Base-by-base conservation (phyloP, 2,329 filamentous ascomycete genomes). In the Raffaelea albimanens region DNA sequence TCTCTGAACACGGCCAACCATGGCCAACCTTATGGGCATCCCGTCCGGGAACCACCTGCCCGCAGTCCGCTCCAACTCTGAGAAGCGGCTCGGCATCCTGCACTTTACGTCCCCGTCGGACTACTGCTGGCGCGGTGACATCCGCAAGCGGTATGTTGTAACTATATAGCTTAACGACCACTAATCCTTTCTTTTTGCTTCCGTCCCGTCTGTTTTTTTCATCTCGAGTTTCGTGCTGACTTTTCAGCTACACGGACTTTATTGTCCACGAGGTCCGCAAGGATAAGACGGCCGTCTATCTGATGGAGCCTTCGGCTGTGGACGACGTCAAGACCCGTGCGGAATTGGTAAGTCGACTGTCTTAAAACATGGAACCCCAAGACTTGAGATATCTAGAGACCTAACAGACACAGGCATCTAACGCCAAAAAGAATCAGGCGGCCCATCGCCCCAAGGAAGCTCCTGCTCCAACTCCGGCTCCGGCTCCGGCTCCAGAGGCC, bases 221-320 rank as follows among this genome's bases (percentile, higher is more conserved):
- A n/a, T n/a, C n/a, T n/a, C n/a, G n/a, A n/a, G n/a, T n/a, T n/a
- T n/a, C n/a, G n/a, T n/a, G n/a, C n/a, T n/a, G n/a, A n/a, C n/a
- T 14, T 8, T 41, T 11, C 23, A 80, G 87, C 55, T 96, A 90
- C 64, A 91, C 89, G 4, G 90, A 96, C 63, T 96, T 96, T 58
- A 72, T 93, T 56, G 90, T 96, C 57, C 90, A 95, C 59, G 90
- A 96, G 64, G 91, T 96, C 52, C 69, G 77, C 19, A 80, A 82
- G 25, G 78, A 84, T 58, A 89, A 89, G 16, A 67, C 80, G 46
- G 86, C 95, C 14, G 63, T 93, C 45, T 87, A 91, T 63, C 69
- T 96, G 43, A 71, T 47, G 4, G 60, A 65, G 22, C 25, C 47
- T 10, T 40, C 34, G 13, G 23, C 41, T 20, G 8, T 19, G 5